Base-by-base conservation (phyloP, 495 filamentous ascomycete genomes). In the Tuber brumale region DNA sequence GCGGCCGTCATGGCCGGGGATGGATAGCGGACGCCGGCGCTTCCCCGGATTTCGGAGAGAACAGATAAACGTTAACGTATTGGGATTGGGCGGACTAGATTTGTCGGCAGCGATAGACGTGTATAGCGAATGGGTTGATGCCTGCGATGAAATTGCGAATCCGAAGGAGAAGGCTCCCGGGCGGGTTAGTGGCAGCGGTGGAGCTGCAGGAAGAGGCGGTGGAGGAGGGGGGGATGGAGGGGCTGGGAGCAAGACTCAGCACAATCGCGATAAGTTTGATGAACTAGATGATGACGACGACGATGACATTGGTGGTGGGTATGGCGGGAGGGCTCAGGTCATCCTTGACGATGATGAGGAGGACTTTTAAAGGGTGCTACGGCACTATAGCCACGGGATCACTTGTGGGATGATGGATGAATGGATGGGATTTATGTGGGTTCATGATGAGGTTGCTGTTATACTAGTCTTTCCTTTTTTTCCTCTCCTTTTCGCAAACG, bases 71-170 rank as follows among this genome's bases (percentile, higher is more conserved):
- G 12, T 51, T 51, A 51, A 51, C 48, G 48, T n/a, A n/a, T n/a
- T n/a, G 48, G 9, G 48, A 12, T 51, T n/a, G 21, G 48, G 48
- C 23, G 23, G 48, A 10, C 1, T 72, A 97, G 94, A 94, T 83
- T 90, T 98, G 74, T 95, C 93, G 48, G 91, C 92, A 23, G 88
- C 92, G 1, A 93, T 99, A 43, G 95, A 99, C 81, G 95, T 99
- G 23, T 99, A 98, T 83, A 93, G 93, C 44, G 96, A 97, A 82
- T 99, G 95, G 95, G 92, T 99, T 72, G 95, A 99, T 85, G 95
- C 95, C 48, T 97, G 95, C 83, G 95, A 97, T 86, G 89, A 87
- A 57, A 90, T 92, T 69, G 91, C 91, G 21, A 91, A 92, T 79
- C 86, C 90, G 48, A 91, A 91, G 79, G 87, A 90, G 72, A 76